Base-by-base conservation (phyloP, 192 early-diverging fungal genomes). In the Paraglomus occultum region DNA sequence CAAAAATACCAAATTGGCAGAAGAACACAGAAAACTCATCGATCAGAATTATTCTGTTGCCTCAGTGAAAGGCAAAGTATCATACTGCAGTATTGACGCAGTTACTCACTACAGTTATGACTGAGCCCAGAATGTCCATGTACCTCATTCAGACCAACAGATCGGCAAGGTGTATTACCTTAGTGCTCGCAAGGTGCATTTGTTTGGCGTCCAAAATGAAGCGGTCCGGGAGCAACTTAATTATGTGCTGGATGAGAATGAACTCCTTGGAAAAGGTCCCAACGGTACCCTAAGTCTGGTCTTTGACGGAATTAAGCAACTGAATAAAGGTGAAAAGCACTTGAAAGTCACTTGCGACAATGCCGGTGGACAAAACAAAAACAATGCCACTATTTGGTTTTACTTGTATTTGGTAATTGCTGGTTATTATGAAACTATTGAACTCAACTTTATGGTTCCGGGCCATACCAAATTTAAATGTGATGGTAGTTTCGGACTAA, bases 401-500 rank as follows among this genome's bases (percentile, higher is more conserved):
- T 63, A 46, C 8, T 20, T 63, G 22, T 63, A 63, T 47, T 45
- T 63, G 14, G 31, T 63, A 43, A 63, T 63, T 63, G 44, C 44
- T 1, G 31, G 43, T 18, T 63, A 62, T 62, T 62, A 63, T 18
- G 45, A 63, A 63, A 63, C 5, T 63, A 63, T 63, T 47, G 61
- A 63, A 63, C 31, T 46, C 44, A 63, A 63, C 4, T 63, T 63
- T 63, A 48, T 63, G 61, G 31, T 63, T 15, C 38, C 12, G 6
- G 64, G 51, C 8, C 64, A 71, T 71, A 71, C 59, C 43, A 71
- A 71, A 61, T 71, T 71, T n/a, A 71, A 71, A 6, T 61, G 45
- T 49, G 48, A 71, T 71, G n/a, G 70, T 45, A 71, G 50, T 51
- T 71, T 71, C 50, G 20, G 59, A 0, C 38, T 71, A 17, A 71